A percentile compares a stretch with the other conserved stretches of the same genome.
These are phyloP conservation scores for Verticillium albo-atrum DNA, from an alignment of 2,329 filamentous ascomycete species.

Conservation along the genomic window DNA sequence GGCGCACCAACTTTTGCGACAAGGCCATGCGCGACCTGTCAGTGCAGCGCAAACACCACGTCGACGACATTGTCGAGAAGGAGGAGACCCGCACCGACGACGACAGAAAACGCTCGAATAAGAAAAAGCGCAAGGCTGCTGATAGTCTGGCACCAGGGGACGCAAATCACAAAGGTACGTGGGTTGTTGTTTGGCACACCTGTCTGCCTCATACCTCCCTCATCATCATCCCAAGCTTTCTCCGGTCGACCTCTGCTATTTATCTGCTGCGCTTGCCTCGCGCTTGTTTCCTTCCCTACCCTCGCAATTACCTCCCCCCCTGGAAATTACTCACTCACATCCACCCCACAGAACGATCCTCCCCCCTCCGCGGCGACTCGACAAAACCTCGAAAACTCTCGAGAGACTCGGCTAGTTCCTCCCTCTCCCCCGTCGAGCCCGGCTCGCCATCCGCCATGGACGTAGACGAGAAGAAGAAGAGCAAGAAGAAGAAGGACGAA, in stretches of 20 bases:
- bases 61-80: constrained; percentile 44
- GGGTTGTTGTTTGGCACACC: constrained; percentile 4
- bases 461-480: constrained; percentile 17
- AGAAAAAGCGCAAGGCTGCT: constrained; percentile 74
- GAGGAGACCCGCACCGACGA: constrained; percentile 42
- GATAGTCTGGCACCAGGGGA: constrained; percentile 56
- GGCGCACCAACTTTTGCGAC: constrained; percentile 64
- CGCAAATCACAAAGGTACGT: constrained; percentile 25
- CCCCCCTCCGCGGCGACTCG: constrained; percentile 42
- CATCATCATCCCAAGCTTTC: background rate
- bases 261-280: too few species aligned
- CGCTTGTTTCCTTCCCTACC: background rate
- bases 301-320: too few species aligned
- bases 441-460: constrained; percentile 51
- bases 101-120: constrained; percentile 55
- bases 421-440: constrained; percentile 51
- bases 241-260: background rate
- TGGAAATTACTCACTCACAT: background rate
- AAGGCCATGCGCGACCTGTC: constrained; percentile 68
- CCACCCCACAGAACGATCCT: constrained; percentile 42
- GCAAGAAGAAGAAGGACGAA: constrained; percentile 17
- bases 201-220: constrained; percentile 5
- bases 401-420: constrained; percentile 54
- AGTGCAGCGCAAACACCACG: constrained; percentile 57
- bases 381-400: constrained; percentile 47